Evolutionary conservation across 768 basidiomycete genomes (phyloP).

Genomic region (Boletus sp.): DNA sequence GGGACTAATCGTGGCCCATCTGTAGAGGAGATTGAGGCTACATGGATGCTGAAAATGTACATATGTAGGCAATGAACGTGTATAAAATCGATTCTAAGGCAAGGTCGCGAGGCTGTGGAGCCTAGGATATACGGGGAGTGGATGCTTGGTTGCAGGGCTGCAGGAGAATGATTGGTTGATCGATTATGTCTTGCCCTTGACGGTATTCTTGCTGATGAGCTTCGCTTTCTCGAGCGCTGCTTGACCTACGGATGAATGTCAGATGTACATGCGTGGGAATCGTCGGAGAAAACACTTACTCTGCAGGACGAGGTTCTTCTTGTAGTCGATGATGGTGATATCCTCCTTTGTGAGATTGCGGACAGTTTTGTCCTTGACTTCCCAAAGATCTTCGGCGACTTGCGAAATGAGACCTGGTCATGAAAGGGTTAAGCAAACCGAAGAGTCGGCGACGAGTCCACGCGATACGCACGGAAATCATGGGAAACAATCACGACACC

Average conservation of each 20-base stretch:
- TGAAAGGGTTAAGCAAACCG: constrained; percentile 12
- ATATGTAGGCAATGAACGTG: constrained; percentile 17
- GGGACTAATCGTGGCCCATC: constrained; percentile 20
- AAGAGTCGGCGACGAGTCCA: not conserved
- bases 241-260: constrained; percentile 49
- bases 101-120: constrained; percentile 5
- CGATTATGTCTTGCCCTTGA: constrained; percentile 63
- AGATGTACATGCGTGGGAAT: not conserved
- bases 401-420: constrained; percentile 85
- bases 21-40: constrained; percentile 8
- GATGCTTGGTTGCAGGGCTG: not conserved
- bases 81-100: constrained; percentile 12
- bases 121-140: constrained; percentile 5
- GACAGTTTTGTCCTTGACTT: constrained; percentile 93
- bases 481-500: constrained; percentile 99
- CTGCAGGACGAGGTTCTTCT: constrained; percentile 78
- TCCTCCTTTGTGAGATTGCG: constrained; percentile 88
- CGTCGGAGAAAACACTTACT: constrained; percentile 45
- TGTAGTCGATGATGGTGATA: constrained; percentile 92
- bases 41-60: constrained; percentile 9
- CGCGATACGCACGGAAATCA: constrained; percentile 82
- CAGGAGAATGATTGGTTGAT: not conserved
- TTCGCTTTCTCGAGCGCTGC: constrained; percentile 91
- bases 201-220: constrained; percentile 81
- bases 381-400: constrained; percentile 99